Base-by-base conservation (phyloP, 2,329 filamentous ascomycete species). In the Endothia cerciana region DNA sequence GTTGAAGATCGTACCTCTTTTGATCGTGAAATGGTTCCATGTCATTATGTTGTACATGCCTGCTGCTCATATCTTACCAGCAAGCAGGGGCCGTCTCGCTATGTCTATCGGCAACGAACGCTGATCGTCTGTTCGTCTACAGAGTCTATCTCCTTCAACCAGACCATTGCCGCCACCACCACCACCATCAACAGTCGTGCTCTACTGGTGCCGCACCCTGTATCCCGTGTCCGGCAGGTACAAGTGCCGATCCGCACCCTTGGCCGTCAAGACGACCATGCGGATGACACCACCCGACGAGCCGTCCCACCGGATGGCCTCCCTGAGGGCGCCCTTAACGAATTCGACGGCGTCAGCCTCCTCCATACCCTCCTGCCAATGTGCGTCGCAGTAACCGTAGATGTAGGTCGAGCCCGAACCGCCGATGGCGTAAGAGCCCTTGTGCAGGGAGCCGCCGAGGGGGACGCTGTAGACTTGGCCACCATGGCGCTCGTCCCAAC, bases 261-360 rank as follows among this genome's bases (percentile, higher is more conserved):
- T 88, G 74, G 89, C 89, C 69, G 94, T 99, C 80, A 99, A 82
- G 67, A 99, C 95, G 69, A 98, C 94, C 92, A 99, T 93, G 73
- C 95, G 89, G 75, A 99, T 99, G 68, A 99, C 95, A 82, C 95
- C 95, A 71, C 95, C 95, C 3, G 95, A 98, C 83, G 94, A 97
- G 70, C 95, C 95, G 77, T 99, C 95, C 95, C 95, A 99, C 82
- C 97, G 97, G 86, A 99, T 98, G 19, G 95, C 95, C 84, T 99
- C 94, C 74, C 88, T 84, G 76, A 99, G 83, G 40, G 95, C 90
- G 58, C 89, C 91, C 83, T 97, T 97, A 77, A 99, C 95, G 74
- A 99, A 99, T 49, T 89, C 80, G 70, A 99, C 89, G 0, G 95
- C 95, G 69, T 97, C 94, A 64, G 88, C 85, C 83, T 98, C 93